Percentiles rank a stretch among this genome's conserved stretches.
Evolutionary conservation across 2,329 filamentous ascomycete genomes (phyloP).

Genomic region (Chaetomiaceae sp.): DNA sequence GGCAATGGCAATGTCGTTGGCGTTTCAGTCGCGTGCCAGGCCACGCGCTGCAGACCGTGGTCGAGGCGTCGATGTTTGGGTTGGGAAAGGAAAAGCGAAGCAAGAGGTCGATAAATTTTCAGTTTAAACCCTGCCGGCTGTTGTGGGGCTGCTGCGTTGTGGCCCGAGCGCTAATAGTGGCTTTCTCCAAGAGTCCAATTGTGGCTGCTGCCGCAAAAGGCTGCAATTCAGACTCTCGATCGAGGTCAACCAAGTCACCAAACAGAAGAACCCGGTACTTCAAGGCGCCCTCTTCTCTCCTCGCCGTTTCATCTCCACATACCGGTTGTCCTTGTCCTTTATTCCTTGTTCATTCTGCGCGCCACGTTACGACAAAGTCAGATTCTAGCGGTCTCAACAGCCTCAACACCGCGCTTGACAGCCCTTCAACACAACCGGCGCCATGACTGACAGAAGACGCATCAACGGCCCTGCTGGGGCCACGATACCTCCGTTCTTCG

Average conservation of each 20-base stretch:
- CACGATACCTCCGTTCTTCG: constrained; percentile 67
- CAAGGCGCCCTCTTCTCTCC: too few relatives aligned
- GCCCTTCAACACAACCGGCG: background rate
- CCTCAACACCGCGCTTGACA: too few relatives aligned
- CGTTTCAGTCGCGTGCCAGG: background rate
- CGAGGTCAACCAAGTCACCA: too few relatives aligned
- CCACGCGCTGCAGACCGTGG: background rate
- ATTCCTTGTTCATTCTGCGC: too few relatives aligned
- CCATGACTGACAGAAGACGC: constrained; percentile 79
- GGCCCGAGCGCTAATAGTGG: constrained; percentile 6
- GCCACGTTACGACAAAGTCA: background rate
- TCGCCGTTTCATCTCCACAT: too few relatives aligned
- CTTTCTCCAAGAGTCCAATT: too few relatives aligned
- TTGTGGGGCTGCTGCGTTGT: constrained; percentile 4
- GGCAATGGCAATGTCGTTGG: too few relatives aligned
- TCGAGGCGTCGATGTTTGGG: background rate
- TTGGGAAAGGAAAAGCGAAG: constrained; percentile 10
- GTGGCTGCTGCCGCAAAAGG: constrained; percentile 9
- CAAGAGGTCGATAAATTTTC: constrained; percentile 16
- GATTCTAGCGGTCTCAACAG: background rate
- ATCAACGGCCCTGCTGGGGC: constrained; percentile 81
- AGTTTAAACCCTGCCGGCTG: constrained; percentile 10
- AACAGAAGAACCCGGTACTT: too few relatives aligned
- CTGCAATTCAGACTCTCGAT: background rate
- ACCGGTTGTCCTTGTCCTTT: too few relatives aligned